These are phyloP conservation scores for Periglandula ipomoeae DNA, from an alignment of 2,329 filamentous ascomycete species.

Conservation along the genomic window DNA sequence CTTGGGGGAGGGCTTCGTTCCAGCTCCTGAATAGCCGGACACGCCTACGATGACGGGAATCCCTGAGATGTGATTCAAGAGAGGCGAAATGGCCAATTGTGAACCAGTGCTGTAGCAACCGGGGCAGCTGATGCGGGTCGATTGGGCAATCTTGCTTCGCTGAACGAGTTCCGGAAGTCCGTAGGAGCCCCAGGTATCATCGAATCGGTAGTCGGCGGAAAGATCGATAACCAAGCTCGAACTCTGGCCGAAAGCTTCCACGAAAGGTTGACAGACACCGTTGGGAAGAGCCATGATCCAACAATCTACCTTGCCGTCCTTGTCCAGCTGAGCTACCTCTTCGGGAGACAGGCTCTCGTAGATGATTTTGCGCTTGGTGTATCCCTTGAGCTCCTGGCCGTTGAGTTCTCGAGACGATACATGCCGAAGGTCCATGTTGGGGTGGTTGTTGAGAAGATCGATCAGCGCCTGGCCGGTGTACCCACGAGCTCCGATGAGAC, in stretches of 20 bases:
- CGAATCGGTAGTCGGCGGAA: slow-evolving; percentile 94
- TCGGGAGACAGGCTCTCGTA: slow-evolving; percentile 88
- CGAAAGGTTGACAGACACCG: slow-evolving; percentile 85
- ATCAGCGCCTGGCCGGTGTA: slow-evolving; percentile 58
- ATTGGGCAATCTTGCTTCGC: slow-evolving; percentile 64
- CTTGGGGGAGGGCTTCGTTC: slow-evolving; percentile 89
- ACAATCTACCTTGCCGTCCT: slow-evolving; percentile 64
- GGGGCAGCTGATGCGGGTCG: slow-evolving; percentile 81
- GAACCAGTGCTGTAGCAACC: slow-evolving; percentile 94
- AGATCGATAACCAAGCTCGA: slow-evolving; percentile 81
- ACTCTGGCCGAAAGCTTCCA: slow-evolving; percentile 74
- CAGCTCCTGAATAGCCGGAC: slow-evolving; percentile 88
- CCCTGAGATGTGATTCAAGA: slow-evolving; percentile 49
- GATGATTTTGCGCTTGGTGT: slow-evolving; percentile 81
- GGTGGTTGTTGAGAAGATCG: slow-evolving; percentile 76
- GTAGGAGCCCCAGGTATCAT: slow-evolving; percentile 53
- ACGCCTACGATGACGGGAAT: slow-evolving; percentile 85
- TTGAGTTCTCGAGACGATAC: slow-evolving; percentile 90
- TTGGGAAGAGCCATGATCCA: slow-evolving; percentile 98
- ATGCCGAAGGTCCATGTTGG: slow-evolving; percentile 79
- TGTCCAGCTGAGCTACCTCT: slow-evolving; percentile 77
- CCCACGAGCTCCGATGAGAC: slow-evolving; percentile 61
- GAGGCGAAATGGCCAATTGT: slow-evolving; percentile 77
- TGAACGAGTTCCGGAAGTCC: slow-evolving; percentile 79
- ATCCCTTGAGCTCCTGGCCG: slow-evolving; percentile 80